phyloP scores from a whole-genome alignment of 306 rosid species.

The Nissolia schottii region DNA sequence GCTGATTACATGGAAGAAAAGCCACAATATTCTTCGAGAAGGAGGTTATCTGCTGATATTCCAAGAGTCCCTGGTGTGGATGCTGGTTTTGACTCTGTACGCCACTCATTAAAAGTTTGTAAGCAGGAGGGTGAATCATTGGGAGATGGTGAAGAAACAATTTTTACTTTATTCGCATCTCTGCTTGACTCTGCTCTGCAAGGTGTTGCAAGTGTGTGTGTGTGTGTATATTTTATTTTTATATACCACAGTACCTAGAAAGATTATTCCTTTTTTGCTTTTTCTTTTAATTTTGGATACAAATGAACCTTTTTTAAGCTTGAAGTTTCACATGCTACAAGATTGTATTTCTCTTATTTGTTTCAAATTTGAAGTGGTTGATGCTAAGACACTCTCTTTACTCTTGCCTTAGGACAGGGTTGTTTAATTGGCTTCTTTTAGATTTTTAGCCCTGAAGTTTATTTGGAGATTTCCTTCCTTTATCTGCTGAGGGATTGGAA shows the following conservation, averaged over 20 bases:
- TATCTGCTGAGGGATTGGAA: not conserved
- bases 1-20: slow-evolving; percentile 46
- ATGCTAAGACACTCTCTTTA: not conserved
- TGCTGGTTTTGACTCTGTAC: slow-evolving; percentile 53
- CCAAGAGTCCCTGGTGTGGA: slow-evolving; percentile 45
- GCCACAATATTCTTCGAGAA: slow-evolving; percentile 41
- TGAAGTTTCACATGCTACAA: slow-evolving; percentile 4
- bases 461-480: not conserved
- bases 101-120: slow-evolving; percentile 49
- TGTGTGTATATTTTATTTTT: no score
- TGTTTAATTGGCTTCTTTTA: not conserved
- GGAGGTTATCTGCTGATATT: slow-evolving; percentile 50
- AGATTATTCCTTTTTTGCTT: not conserved
- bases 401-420: not conserved
- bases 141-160: slow-evolving; percentile 62
- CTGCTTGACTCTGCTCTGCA: slow-evolving; percentile 78
- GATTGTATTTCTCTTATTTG: not conserved
- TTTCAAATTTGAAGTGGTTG: slow-evolving; percentile 18
- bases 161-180: slow-evolving; percentile 66
- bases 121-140: slow-evolving; percentile 67
- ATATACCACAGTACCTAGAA: not conserved
- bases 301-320: not conserved
- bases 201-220: slow-evolving; percentile 54
- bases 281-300: slow-evolving; percentile 11
- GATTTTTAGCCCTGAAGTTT: not conserved